Evolutionary conservation across 2,329 filamentous ascomycete species (phyloP), one percentile per base, ranked within the genome.

Genomic region (Diaporthe destruens): DNA sequence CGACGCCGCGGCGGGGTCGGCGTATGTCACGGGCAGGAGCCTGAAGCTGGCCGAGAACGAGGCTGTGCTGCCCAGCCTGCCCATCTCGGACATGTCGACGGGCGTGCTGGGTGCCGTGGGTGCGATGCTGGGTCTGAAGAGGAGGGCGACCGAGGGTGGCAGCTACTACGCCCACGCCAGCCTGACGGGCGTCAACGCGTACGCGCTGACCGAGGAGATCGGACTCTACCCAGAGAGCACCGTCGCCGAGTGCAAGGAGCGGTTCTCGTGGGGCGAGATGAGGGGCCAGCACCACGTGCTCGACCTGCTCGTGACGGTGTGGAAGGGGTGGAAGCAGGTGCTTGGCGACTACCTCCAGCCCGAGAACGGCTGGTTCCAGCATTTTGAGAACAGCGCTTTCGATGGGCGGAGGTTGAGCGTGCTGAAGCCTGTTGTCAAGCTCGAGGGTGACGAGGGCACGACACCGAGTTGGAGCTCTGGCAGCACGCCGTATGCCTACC

Each of bases 61-160:
- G 76, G 76, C 77, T 23, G 79, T 81, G 25, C 77, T 81, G 44
- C 78, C 78, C 16, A 77, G 77, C 49, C 74, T 82, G 59, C 80
- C 81, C 6, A 77, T 82, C 20, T 78, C 77, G 2, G 81, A 83
- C 69, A 82, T 83, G 81, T 77, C 78, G 0, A 81, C 81, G 0
- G 81, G 81, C 0, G 73, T 77, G 11, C 73, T 82, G 0, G 80
- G 80, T 5, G 81, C 80, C 6, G 75, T 83, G 0, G 79, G 77
- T 6, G 74, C 78, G 0, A 76, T 82, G 74, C 71, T 81, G n/a
- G 80, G 78, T 0, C 73, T 83, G 4, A 76, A 79, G 32, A 79
- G 81, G 55, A 76, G 81, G 0, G 80, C 81, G 0, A 68, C 51
- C 2, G 74, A 79, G 56, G 80, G 80, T 6, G 80, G 80, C 32